phyloP scores from a whole-genome alignment of 129 eudicot species.

The Tanacetum coccineum region DNA sequence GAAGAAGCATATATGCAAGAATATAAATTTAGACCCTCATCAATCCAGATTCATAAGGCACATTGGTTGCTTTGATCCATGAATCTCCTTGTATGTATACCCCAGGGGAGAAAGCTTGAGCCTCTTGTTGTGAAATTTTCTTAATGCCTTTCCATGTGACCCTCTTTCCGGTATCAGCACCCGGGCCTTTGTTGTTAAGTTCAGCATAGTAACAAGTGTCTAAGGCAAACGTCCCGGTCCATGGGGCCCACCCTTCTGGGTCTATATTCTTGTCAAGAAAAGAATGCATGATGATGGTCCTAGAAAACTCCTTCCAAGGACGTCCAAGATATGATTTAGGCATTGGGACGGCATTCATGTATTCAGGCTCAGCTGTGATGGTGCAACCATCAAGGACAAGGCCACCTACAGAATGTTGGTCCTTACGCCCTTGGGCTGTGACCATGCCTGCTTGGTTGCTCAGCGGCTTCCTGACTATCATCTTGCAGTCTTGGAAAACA shows the following conservation, averaged over 20 bases:
- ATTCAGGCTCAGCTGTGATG: constrained; percentile 30
- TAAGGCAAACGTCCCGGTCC: constrained; percentile 30
- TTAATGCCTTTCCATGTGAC: constrained; percentile 53
- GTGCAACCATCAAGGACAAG: constrained; percentile 43
- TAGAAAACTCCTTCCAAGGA: constrained; percentile 48
- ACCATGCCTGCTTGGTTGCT: constrained; percentile 41
- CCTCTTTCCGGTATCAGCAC: constrained; percentile 31
- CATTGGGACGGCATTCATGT: constrained; percentile 16
- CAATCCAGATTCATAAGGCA: constrained; percentile 54
- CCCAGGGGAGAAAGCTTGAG: constrained; percentile 31
- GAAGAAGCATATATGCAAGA: constrained; percentile 12
- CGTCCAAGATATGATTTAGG: constrained; percentile 44
- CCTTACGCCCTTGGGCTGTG: constrained; percentile 54
- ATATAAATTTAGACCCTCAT: constrained; percentile 19
- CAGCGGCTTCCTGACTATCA: constrained; percentile 37
- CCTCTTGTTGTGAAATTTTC: constrained; percentile 22
- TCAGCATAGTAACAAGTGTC: constrained; percentile 48
- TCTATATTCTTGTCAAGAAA: constrained; percentile 34
- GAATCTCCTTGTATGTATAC: constrained; percentile 39
- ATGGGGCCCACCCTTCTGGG: constrained; percentile 58
- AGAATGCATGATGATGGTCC: constrained; percentile 43
- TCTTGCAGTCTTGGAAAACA: constrained; percentile 51
- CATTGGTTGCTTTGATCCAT: constrained; percentile 43
- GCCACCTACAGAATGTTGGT: constrained; percentile 31
- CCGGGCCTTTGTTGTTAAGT: constrained; percentile 52